phyloP scores from a whole-genome alignment of 495 filamentous ascomycete species.

The Ramalina intermedia region DNA sequence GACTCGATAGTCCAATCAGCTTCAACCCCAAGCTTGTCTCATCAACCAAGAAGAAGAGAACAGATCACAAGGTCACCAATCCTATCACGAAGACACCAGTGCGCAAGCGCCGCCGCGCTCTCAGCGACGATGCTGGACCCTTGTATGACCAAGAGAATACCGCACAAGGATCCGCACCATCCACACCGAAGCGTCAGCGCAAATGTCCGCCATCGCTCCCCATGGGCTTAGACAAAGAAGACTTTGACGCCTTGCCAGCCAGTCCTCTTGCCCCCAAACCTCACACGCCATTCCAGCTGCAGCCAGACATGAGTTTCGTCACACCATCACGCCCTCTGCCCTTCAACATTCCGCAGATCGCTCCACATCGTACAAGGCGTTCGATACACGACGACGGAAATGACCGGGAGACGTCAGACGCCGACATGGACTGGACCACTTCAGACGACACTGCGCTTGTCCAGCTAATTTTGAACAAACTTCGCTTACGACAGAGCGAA shows the following conservation, averaged over 20 bases:
- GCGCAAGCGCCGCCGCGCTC: constrained; percentile 46
- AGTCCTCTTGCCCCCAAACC: constrained; percentile 21
- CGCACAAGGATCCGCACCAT: constrained; percentile 26
- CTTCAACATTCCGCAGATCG: constrained; percentile 16
- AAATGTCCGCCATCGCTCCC: constrained; percentile 53
- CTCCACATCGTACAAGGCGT: too few species aligned
- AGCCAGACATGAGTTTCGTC: constrained; percentile 20
- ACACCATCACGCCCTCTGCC: constrained; percentile 29
- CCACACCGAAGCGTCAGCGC: constrained; percentile 54
- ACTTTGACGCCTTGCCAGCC: constrained; percentile 43
- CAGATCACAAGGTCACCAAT: constrained; percentile 32
- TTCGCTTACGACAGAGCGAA: constrained; percentile 54
- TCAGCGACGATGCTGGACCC: constrained; percentile 29
- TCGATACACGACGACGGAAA: constrained; percentile 11
- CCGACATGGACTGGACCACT: constrained; percentile 40
- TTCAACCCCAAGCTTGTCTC: constrained; percentile 26
- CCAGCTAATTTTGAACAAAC: constrained; percentile 60
- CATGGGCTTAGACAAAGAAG: constrained; percentile 46
- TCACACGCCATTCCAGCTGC: constrained; percentile 4
- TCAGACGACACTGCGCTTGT: constrained; percentile 60
- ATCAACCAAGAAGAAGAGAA: constrained; percentile 15
- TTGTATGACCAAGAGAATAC: constrained; percentile 18
- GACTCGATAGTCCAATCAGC: constrained; percentile 35
- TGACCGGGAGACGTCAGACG: neutral
- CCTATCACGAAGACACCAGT: constrained; percentile 26